Percentiles rank a stretch among this genome's conserved stretches.
Conservation (phyloP, 257 asterid genomes). For the Capsicum pubescens region DNA sequence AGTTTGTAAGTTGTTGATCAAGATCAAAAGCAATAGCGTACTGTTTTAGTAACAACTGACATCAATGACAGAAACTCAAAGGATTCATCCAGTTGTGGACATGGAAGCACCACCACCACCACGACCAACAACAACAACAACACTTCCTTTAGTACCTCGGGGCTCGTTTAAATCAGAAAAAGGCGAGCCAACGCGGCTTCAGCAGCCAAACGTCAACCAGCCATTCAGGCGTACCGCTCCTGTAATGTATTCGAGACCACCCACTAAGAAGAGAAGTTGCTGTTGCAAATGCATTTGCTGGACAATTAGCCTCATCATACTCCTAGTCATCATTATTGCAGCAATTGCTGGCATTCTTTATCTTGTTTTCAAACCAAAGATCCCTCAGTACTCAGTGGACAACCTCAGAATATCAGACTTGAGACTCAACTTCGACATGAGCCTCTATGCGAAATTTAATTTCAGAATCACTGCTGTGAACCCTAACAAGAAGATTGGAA, state of each 20-base stretch:
- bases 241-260: conserved; percentile 35
- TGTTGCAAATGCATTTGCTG: conserved; percentile 82
- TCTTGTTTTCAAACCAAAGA: conserved; percentile 72
- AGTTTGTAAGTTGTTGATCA: conserved; percentile 14
- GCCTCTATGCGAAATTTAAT: conserved; percentile 72
- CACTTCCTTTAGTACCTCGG: conserved; percentile 43
- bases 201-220: conserved; percentile 30
- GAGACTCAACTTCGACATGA: conserved; percentile 71
- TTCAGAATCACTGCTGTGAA: conserved; percentile 74
- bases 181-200: conserved; percentile 35
- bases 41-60: neutral
- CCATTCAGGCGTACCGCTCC: conserved; percentile 41
- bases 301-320: conserved; percentile 65
- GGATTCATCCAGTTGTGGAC: conserved; percentile 67
- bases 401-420: conserved; percentile 76
- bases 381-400: conserved; percentile 82
- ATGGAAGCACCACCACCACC: conserved; percentile 54
- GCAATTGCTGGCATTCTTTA: conserved; percentile 68
- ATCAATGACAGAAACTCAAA: conserved; percentile 57
- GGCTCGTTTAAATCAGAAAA: conserved; percentile 47
- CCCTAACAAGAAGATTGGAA: conserved; percentile 85
- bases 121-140: conserved; percentile 44
- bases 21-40: neutral
- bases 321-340: conserved; percentile 61
- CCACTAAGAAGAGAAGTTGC: conserved; percentile 45